Evolutionary conservation across 2,329 filamentous ascomycete genomes (phyloP).

Genomic region (Basipetospora chlamydospora): DNA sequence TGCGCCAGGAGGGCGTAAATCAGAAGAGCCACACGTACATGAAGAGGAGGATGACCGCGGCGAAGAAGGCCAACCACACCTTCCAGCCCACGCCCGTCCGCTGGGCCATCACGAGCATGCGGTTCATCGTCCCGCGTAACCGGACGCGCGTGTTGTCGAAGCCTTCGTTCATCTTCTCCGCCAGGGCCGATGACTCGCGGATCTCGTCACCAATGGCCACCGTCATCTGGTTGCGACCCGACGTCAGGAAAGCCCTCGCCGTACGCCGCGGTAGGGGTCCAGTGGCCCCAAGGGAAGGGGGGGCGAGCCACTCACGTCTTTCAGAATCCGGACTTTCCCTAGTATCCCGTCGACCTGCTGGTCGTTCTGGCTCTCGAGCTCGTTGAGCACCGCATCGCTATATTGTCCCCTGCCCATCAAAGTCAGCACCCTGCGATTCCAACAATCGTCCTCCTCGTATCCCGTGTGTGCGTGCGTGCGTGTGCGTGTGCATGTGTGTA

Average conservation of each 20-base stretch:
- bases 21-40: slow-evolving; percentile 85
- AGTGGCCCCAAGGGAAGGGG: not conserved
- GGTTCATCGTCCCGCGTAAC: slow-evolving; percentile 84
- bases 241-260: slow-evolving; percentile 3
- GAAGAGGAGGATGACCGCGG: slow-evolving; percentile 69
- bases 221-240: slow-evolving; percentile 49
- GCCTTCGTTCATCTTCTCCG: slow-evolving; percentile 89
- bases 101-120: slow-evolving; percentile 93
- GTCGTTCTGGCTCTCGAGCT: slow-evolving; percentile 93
- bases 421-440: not conserved
- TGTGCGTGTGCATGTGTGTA: no score
- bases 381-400: slow-evolving; percentile 77
- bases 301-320: slow-evolving; percentile 48
- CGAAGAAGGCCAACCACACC: slow-evolving; percentile 84
- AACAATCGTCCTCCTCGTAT: no score
- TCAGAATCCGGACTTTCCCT: slow-evolving; percentile 77
- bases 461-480: no score
- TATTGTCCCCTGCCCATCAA: slow-evolving; percentile 59
- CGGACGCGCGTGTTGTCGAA: slow-evolving; percentile 76
- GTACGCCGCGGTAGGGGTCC: not conserved
- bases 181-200: slow-evolving; percentile 70
- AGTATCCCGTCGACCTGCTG: slow-evolving; percentile 78
- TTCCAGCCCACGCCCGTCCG: slow-evolving; percentile 90
- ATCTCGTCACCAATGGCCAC: slow-evolving; percentile 92
- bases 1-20: slow-evolving; percentile 14